A percentile compares a stretch with the other conserved stretches of the same genome.
Conservation (phyloP, 306 rosid species). For the Glycine soja region DNA sequence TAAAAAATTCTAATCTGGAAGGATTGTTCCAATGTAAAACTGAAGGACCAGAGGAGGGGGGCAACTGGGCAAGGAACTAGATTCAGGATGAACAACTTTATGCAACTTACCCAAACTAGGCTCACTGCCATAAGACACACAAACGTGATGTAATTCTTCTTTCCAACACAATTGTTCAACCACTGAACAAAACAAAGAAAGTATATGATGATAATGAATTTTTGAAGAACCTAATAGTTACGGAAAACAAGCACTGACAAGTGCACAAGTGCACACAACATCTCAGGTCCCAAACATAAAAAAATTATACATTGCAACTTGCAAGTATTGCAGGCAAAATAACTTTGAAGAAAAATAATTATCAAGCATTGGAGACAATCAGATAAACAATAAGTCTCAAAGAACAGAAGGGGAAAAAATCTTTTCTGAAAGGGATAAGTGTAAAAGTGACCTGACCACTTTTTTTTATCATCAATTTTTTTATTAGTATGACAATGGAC, state of each 20-base stretch:
- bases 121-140: conserved; percentile 88
- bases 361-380: conserved; percentile 5
- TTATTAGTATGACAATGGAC: conserved; percentile 19
- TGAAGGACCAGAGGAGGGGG: neutral
- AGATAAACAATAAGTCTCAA: conserved; percentile 26
- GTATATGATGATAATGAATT: conserved; percentile 10
- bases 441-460: neutral
- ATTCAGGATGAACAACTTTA: conserved; percentile 36
- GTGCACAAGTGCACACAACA: neutral
- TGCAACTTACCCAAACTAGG: conserved; percentile 72
- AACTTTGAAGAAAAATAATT: neutral
- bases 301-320: conserved; percentile 1
- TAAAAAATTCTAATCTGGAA: neutral
- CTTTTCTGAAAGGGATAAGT: conserved; percentile 9
- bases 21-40: neutral
- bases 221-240: conserved; percentile 39
- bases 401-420: neutral
- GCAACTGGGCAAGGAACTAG: neutral
- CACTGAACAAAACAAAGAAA: conserved; percentile 62
- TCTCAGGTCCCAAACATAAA: conserved; percentile 25
- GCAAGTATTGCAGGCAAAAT: neutral
- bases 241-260: neutral
- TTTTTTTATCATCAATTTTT: neutral
- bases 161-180: conserved; percentile 89
- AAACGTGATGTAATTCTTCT: conserved; percentile 76